phyloP scores from a whole-genome alignment of 306 rosid species.

The Inga oerstediana region DNA sequence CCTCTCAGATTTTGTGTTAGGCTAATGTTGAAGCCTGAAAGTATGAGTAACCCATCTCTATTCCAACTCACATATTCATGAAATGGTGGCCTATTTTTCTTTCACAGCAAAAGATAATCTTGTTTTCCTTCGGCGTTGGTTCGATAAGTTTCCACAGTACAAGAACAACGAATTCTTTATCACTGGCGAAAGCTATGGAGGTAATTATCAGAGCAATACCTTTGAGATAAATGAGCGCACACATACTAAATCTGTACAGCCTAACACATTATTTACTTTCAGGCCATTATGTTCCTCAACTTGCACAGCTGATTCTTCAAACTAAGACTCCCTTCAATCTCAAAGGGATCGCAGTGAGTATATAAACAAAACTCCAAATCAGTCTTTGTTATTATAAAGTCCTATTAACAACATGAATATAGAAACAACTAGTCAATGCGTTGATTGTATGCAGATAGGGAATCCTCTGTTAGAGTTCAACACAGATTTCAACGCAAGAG shows the following conservation, averaged over 20 bases:
- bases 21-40: not conserved
- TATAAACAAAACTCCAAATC: not conserved
- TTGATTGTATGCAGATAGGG: constrained; percentile 54
- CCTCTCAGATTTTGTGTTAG: not conserved
- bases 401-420: not conserved
- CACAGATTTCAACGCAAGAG: constrained; percentile 59
- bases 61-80: not conserved
- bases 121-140: constrained; percentile 61
- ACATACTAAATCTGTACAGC: not conserved
- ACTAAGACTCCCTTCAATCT: constrained; percentile 52
- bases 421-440: not conserved
- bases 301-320: constrained; percentile 64
- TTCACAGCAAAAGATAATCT: constrained; percentile 65
- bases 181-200: constrained; percentile 81
- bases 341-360: constrained; percentile 74
- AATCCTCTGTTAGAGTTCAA: constrained; percentile 72
- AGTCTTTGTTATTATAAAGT: no score
- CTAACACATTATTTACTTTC: constrained; percentile 20
- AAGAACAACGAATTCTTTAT: constrained; percentile 58
- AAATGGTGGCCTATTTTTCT: not conserved
- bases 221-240: not conserved
- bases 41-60: not conserved
- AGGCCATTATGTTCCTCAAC: constrained; percentile 85
- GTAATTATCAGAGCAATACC: constrained; percentile 25
- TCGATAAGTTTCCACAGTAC: constrained; percentile 55